These are phyloP conservation scores for Hymenoscyphus salicellus DNA, from an alignment of 2,329 filamentous ascomycete species.

Conservation along the genomic window DNA sequence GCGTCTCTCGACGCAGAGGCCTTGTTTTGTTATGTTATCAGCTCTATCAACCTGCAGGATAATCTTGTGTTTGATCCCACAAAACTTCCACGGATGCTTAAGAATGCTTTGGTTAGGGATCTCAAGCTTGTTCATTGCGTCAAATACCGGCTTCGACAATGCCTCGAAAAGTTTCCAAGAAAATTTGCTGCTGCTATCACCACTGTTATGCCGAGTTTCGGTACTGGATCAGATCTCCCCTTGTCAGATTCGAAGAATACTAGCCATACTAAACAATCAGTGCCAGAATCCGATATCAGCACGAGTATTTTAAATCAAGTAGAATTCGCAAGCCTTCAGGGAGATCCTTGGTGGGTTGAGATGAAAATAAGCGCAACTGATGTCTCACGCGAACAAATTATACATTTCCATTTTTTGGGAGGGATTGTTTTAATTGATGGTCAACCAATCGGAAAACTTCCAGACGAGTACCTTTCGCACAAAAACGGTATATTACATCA, in stretches of 20 bases:
- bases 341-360: slow-evolving; percentile 36
- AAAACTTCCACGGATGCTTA: slow-evolving; percentile 36
- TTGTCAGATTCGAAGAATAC: neutral
- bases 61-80: slow-evolving; percentile 41
- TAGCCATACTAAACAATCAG: too few relatives aligned
- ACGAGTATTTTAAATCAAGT: too few relatives aligned
- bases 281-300: too few relatives aligned
- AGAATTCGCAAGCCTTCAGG: too few relatives aligned
- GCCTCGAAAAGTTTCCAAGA: too few relatives aligned
- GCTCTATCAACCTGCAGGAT: slow-evolving; percentile 47
- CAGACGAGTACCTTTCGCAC: slow-evolving; percentile 31
- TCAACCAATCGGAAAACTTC: slow-evolving; percentile 50
- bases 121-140: slow-evolving; percentile 43
- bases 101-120: slow-evolving; percentile 46
- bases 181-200: slow-evolving; percentile 29
- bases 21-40: slow-evolving; percentile 38
- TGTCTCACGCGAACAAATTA: slow-evolving; percentile 30
- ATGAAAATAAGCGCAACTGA: slow-evolving; percentile 32
- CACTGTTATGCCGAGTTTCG: neutral
- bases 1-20: slow-evolving; percentile 11
- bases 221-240: neutral
- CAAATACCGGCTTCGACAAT: too few relatives aligned
- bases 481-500: slow-evolving; percentile 19
- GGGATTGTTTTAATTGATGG: slow-evolving; percentile 50
- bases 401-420: slow-evolving; percentile 46